Conservation (phyloP, 495 filamentous ascomycete species). For the Cercophora sp. region DNA sequence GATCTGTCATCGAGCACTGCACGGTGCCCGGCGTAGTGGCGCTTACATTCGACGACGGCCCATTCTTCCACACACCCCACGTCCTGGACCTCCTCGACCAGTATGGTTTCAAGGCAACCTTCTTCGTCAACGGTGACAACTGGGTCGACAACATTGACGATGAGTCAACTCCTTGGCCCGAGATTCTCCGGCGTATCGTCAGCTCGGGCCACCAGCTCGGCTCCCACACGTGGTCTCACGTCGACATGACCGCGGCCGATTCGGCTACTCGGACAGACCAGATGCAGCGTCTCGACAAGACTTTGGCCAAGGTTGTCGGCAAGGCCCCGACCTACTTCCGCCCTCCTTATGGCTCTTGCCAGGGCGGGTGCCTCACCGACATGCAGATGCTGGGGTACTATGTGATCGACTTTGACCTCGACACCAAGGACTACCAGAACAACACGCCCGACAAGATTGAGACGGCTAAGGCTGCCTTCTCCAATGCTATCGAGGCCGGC, state of each 20-base stretch:
- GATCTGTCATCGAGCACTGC: constrained; percentile 55
- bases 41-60: constrained; percentile 45
- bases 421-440: constrained; percentile 40
- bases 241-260: constrained; percentile 26
- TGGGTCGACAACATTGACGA: constrained; percentile 52
- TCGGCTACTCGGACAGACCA: constrained; percentile 19
- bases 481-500: constrained; percentile 18
- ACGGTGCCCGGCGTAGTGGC: constrained; percentile 40
- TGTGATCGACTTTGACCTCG: constrained; percentile 40
- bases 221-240: constrained; percentile 36
- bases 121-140: constrained; percentile 70
- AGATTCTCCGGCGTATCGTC: constrained; percentile 27
- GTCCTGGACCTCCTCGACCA: constrained; percentile 30
- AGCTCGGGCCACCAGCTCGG: constrained; percentile 30
- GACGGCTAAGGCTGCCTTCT: constrained; percentile 23
- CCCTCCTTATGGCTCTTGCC: constrained; percentile 38
- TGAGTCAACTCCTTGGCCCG: constrained; percentile 32
- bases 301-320: constrained; percentile 30
- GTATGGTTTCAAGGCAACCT: constrained; percentile 60
- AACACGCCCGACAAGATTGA: constrained; percentile 18
- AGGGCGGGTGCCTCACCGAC: constrained; percentile 20
- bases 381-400: constrained; percentile 36
- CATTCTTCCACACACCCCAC: constrained; percentile 31
- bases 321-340: constrained; percentile 41
- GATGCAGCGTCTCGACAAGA: constrained; percentile 27